phyloP scores from a whole-genome alignment of 2,329 filamentous ascomycete genomes.

The Talaromyces sp. region DNA sequence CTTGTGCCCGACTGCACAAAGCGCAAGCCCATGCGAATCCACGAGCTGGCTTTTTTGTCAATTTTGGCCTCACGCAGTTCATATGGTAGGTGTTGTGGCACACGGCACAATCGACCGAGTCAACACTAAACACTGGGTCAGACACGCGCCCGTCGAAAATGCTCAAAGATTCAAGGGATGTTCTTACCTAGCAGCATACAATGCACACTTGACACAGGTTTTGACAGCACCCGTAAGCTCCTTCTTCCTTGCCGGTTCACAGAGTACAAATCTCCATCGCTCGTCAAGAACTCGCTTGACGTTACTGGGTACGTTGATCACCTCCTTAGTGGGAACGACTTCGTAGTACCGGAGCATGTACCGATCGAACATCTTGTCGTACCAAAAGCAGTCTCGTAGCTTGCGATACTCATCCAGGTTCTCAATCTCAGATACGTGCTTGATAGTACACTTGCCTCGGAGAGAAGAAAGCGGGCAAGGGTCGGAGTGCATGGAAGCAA shows the following conservation, averaged over 20 bases:
- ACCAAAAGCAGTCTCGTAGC: conserved; percentile 87
- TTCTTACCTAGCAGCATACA: conserved; percentile 83
- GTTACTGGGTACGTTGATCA: conserved; percentile 92
- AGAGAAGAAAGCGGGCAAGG: conserved; percentile 87
- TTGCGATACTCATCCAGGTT: conserved; percentile 82
- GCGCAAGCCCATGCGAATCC: conserved; percentile 98
- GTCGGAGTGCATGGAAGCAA: conserved; percentile 98
- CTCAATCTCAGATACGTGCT: conserved; percentile 79
- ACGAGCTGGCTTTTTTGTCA: conserved; percentile 92
- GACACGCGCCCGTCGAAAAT: neutral
- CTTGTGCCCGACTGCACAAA: conserved; percentile 91
- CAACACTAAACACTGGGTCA: conserved; percentile 56
- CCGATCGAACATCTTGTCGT: conserved; percentile 93
- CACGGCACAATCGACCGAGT: conserved; percentile 95
- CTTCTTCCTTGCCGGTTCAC: conserved; percentile 89
- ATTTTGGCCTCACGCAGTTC: conserved; percentile 88
- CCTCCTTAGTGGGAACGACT: conserved; percentile 82
- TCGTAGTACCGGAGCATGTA: conserved; percentile 99
- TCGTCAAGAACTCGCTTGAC: conserved; percentile 96
- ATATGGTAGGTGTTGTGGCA: conserved; percentile 96
- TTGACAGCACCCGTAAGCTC: conserved; percentile 95
- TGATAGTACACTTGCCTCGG: conserved; percentile 87
- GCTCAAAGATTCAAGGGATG: neutral
- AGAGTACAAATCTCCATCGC: conserved; percentile 92
- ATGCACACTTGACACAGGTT: conserved; percentile 85